phyloP scores from a whole-genome alignment of 176 grass and related monocot genomes.

The Zea luxurians region DNA sequence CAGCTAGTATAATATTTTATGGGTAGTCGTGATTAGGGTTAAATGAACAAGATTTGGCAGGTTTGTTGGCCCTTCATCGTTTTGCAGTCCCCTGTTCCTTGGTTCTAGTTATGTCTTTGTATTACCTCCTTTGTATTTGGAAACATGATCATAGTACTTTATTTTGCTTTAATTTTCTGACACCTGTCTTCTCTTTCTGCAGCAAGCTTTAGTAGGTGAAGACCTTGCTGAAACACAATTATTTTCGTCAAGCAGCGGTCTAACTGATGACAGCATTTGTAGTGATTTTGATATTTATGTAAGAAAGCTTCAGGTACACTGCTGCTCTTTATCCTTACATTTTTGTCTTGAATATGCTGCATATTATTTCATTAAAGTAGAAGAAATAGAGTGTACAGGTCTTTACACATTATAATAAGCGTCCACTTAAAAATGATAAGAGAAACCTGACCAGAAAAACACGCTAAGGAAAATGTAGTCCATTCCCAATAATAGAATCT shows the following conservation, averaged over 20 bases:
- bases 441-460: background rate
- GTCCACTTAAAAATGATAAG: background rate
- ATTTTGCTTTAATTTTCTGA: slow-evolving; percentile 35
- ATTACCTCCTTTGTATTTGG: slow-evolving; percentile 15
- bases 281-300: slow-evolving; percentile 91
- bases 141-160: slow-evolving; percentile 21
- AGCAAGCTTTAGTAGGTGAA: slow-evolving; percentile 99
- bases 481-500: background rate
- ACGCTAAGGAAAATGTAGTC: background rate
- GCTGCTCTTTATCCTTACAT: slow-evolving; percentile 15
- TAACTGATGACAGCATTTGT: slow-evolving; percentile 57
- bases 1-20: slow-evolving; percentile 2
- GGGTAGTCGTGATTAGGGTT: background rate
- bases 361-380: background rate
- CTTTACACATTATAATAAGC: background rate
- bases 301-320: slow-evolving; percentile 75
- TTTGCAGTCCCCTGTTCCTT: background rate
- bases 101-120: background rate
- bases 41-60: background rate
- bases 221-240: slow-evolving; percentile 81
- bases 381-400: background rate
- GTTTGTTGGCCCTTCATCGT: background rate
- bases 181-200: slow-evolving; percentile 33
- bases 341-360: background rate
- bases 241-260: slow-evolving; percentile 65